These are phyloP conservation scores for Lachancea nothofagi DNA, from an alignment of 805 yeast genomes.

Conservation along the genomic window DNA sequence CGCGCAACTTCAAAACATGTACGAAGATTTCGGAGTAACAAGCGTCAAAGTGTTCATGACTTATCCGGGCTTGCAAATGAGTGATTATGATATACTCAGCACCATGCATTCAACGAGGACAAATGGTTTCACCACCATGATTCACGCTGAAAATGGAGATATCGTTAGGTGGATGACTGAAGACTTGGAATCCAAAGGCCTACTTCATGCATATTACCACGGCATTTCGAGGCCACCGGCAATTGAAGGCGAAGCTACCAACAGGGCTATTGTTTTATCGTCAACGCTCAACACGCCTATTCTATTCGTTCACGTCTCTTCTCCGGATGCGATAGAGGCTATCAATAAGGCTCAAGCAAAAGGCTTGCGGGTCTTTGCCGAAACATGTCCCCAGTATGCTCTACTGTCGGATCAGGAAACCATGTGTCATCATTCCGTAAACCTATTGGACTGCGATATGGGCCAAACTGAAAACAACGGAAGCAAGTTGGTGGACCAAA, in stretches of 20 bases:
- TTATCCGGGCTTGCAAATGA: conserved; percentile 39
- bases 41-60: conserved; percentile 43
- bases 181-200: conserved; percentile 35
- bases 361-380: conserved; percentile 41
- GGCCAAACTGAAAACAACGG: neutral
- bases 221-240: conserved; percentile 40
- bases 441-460: neutral
- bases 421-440: conserved; percentile 21
- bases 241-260: conserved; percentile 47
- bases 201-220: conserved; percentile 42
- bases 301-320: conserved; percentile 44
- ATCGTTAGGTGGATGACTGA: conserved; percentile 39
- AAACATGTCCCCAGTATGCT: conserved; percentile 48
- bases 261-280: conserved; percentile 41
- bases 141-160: conserved; percentile 49
- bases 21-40: conserved; percentile 35
- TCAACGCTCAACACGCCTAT: conserved; percentile 42
- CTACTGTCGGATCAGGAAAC: conserved; percentile 38
- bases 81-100: conserved; percentile 38
- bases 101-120: conserved; percentile 37
- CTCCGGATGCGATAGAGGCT: conserved; percentile 37
- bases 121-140: conserved; percentile 42
- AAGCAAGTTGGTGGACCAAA: neutral
- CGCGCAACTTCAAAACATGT: conserved; percentile 33
- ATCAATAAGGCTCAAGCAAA: conserved; percentile 40